Evolutionary conservation across 2,329 filamentous ascomycete species (phyloP).

Genomic region (Aspergillus sp.): DNA sequence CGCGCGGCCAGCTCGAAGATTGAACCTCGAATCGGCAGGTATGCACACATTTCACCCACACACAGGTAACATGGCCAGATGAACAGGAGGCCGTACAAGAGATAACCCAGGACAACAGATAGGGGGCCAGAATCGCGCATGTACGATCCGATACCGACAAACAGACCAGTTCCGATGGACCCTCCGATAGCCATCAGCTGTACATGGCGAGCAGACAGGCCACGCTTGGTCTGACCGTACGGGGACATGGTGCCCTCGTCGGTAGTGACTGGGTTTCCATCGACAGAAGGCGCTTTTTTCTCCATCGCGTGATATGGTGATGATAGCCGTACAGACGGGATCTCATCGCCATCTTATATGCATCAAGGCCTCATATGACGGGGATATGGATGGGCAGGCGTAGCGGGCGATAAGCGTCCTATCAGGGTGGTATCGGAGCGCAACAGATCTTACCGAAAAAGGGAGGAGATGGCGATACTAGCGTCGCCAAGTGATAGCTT

Average conservation of each 20-base stretch:
- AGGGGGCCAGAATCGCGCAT: slow-evolving; percentile 40
- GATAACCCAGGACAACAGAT: slow-evolving; percentile 41
- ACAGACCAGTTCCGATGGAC: slow-evolving; percentile 33
- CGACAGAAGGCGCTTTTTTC: slow-evolving; percentile 27
- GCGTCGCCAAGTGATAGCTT: slow-evolving; percentile 20
- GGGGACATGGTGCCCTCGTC: slow-evolving; percentile 28
- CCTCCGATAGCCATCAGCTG: slow-evolving; percentile 22
- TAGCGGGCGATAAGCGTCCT: slow-evolving; percentile 9
- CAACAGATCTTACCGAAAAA: slow-evolving; percentile 13
- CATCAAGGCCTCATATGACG: neutral
- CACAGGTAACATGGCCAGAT: slow-evolving; percentile 38
- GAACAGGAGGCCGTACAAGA: slow-evolving; percentile 40
- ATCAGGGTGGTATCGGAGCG: neutral
- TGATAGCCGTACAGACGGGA: neutral
- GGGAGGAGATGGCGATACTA: slow-evolving; percentile 21
- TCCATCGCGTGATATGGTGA: slow-evolving; percentile 24
- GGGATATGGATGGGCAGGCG: neutral
- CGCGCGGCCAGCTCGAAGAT: slow-evolving; percentile 54
- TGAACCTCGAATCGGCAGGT: slow-evolving; percentile 49
- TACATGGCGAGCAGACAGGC: slow-evolving; percentile 20
- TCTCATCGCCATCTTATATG: slow-evolving; percentile 1
- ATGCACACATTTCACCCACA: slow-evolving; percentile 35
- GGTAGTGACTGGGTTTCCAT: slow-evolving; percentile 18
- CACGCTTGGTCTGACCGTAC: slow-evolving; percentile 20
- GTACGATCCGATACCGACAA: slow-evolving; percentile 41